Base-by-base conservation (phyloP, 306 rosid species). In the Trifolium pratense region DNA sequence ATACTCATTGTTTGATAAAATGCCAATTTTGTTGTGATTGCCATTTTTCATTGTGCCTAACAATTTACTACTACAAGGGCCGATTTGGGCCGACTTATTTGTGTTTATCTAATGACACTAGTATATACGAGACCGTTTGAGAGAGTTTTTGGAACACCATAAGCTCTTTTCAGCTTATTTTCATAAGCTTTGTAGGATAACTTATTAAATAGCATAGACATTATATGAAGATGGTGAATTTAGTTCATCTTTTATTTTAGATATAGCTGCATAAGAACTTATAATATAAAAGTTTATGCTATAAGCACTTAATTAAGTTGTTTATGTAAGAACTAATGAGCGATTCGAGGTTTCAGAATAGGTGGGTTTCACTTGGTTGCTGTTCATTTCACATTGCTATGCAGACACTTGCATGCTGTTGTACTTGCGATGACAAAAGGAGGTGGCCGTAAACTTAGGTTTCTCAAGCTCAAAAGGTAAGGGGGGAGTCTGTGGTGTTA, bases 1-100 rank as follows among this genome's bases (percentile, higher is more conserved):
- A 13, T 20, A 40, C 70, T 6, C 1, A 20, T 9, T 64, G 70
- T 64, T 64, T 64, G 70, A 20, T 64, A 64, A 40, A 64, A 64
- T 64, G 70, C 32, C 48, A 16, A 62, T 16, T 0, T 16, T 10
- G n/a, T 62, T 36, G 9, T 34, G 26, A 17, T 34, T 62, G n/a
- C 15, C 0, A 62, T 16, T 62, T 62, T 62, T 62, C 9, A 16
- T 36, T n/a, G 16, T 32, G 43, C 43, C 25, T 32, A 61, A 9
- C 43, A 32, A 32, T 61, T 48, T 48, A 6, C 55, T 48, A 43
- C n/a, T 42, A 31, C 2, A 42, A 42, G 48, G 15, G 16, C 1
- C 49, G 1, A 5, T 43, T 43, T 43, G 1, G 1, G 13, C 11
- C 15, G 49, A 43, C 5, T 3, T 43, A 43, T 40, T 40, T 40